Percentiles rank a stretch among this genome's conserved stretches.
Evolutionary conservation across 805 yeast species (phyloP).

Genomic region (Yamadazyma takamatsuzukensis): DNA sequence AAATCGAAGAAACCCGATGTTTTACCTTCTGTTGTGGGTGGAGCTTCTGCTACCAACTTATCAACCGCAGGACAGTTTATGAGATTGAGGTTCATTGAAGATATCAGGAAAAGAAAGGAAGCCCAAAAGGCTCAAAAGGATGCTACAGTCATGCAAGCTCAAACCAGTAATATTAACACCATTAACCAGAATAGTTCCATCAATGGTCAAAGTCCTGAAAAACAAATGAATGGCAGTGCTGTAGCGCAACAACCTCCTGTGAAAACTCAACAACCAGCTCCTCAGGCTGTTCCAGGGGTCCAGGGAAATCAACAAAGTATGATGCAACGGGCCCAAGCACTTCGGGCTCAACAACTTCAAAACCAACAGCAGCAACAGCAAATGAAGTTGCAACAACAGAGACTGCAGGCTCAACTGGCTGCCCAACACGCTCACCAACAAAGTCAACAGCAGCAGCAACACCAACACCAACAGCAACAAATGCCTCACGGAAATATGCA

Average conservation of each 20-base stretch:
- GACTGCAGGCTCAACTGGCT: constrained; percentile 11
- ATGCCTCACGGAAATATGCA: constrained; percentile 4
- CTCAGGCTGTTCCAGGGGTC: constrained; percentile 1
- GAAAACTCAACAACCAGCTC: background rate
- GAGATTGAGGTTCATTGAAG: constrained; percentile 85
- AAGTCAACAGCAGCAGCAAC: constrained; percentile 12
- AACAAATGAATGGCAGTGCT: constrained; percentile 6
- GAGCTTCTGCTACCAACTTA: constrained; percentile 4
- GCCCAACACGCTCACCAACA: constrained; percentile 9
- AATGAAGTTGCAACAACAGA: constrained; percentile 14
- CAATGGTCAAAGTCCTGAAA: constrained; percentile 13
- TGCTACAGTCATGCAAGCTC: constrained; percentile 32
- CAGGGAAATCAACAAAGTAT: constrained; percentile 17
- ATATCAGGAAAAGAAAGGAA: constrained; percentile 65
- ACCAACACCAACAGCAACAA: constrained; percentile 7
- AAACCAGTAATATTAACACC: constrained; percentile 10
- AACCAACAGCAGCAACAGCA: constrained; percentile 16
- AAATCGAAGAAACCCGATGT: constrained; percentile 7
- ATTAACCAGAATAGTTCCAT: constrained; percentile 15
- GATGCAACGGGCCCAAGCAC: constrained; percentile 11
- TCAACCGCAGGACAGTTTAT: constrained; percentile 60
- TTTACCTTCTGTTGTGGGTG: constrained; percentile 2
- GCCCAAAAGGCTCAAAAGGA: constrained; percentile 40
- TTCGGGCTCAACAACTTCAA: constrained; percentile 6
- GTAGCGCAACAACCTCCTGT: background rate